Evolutionary conservation across 495 filamentous ascomycete genomes (phyloP).

Genomic region (Clavariopsis aquatica): DNA sequence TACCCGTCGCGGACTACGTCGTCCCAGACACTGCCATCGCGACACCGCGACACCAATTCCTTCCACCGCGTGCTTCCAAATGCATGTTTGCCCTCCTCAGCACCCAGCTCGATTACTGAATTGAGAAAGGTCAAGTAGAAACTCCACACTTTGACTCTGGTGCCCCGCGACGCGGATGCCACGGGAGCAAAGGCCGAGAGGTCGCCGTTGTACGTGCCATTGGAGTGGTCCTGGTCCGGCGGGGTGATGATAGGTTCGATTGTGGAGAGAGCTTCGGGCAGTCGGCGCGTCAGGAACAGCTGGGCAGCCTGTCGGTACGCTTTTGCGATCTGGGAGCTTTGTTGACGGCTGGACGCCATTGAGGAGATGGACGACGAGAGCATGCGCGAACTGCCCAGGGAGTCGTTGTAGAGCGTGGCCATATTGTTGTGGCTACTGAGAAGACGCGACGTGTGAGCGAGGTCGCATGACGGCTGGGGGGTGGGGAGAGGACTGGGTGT

Average conservation of each 20-base stretch:
- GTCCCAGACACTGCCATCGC: conserved; percentile 88
- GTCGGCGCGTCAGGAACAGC: conserved; percentile 86
- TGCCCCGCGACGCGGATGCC: conserved; percentile 68
- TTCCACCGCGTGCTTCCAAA: conserved; percentile 87
- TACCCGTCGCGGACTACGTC: conserved; percentile 85
- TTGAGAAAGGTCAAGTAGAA: conserved; percentile 92
- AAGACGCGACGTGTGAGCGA: conserved; percentile 1
- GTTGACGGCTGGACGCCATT: conserved; percentile 57
- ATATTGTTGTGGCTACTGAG: conserved; percentile 19
- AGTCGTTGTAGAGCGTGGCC: conserved; percentile 35
- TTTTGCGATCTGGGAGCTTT: conserved; percentile 69
- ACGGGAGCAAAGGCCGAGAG: conserved; percentile 61
- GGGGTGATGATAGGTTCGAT: conserved; percentile 74
- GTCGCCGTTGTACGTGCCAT: conserved; percentile 35
- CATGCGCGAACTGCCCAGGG: conserved; percentile 50
- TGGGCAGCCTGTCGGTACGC: conserved; percentile 87
- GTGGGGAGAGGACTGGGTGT: conserved; percentile 14
- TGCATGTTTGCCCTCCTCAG: conserved; percentile 83
- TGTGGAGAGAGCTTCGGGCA: conserved; percentile 82
- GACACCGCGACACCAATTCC: conserved; percentile 72
- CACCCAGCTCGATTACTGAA: conserved; percentile 79
- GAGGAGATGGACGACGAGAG: conserved; percentile 55
- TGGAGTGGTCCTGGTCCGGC: conserved; percentile 46
- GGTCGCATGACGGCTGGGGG: conserved; percentile 19
- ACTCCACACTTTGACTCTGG: conserved; percentile 94